Evolutionary conservation across 177 flowering plant genomes (phyloP), one percentile per base, ranked within the genome.

Genomic region (Telopea speciosissima): DNA sequence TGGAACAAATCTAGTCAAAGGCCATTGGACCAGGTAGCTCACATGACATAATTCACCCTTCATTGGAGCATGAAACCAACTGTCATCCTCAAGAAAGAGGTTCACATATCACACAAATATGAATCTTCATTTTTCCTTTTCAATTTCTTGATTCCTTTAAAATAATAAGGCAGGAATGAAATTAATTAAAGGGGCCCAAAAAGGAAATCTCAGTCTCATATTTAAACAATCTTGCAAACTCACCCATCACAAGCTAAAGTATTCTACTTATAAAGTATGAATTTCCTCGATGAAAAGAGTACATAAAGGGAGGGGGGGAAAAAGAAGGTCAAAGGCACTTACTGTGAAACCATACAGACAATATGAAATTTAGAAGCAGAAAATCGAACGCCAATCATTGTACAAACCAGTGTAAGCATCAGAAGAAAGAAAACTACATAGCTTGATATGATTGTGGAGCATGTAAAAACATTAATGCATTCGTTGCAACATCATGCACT

Each of bases 401-500:
- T 49, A 49, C 54, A 49, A 12, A 12, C 54, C 14, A 49, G 19
- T 49, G 54, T 49, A 49, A 49, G 54, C 54, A 12, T 49, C 54
- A 49, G 1, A 2, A 49, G 54, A 49, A 49, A 49, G 19, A 12
- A 49, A 12, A 49, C 19, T 11, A 49, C 54, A 49, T 12, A 11
- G 14, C 19, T 49, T 49, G 19, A 49, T 16, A 49, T 13, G 54
- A 8, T 49, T 13, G 11, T 12, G 19, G 8, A 49, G 54, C 0
- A 49, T 11, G 54, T 49, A 16, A 6, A 49, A 49, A 49, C 16
- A 49, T 49, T 6, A 49, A 49, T 2, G 14, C 8, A 19, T 49
- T 49, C 40, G 6, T 52, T 58, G 61, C 44, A 54, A 40, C 28
- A 67, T 44, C 33, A 33, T 60, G 62, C 70, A 80, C 96, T 79